Conservation (phyloP, 1,284 basidiomycete genomes). For the Naganishia sp. region DNA sequence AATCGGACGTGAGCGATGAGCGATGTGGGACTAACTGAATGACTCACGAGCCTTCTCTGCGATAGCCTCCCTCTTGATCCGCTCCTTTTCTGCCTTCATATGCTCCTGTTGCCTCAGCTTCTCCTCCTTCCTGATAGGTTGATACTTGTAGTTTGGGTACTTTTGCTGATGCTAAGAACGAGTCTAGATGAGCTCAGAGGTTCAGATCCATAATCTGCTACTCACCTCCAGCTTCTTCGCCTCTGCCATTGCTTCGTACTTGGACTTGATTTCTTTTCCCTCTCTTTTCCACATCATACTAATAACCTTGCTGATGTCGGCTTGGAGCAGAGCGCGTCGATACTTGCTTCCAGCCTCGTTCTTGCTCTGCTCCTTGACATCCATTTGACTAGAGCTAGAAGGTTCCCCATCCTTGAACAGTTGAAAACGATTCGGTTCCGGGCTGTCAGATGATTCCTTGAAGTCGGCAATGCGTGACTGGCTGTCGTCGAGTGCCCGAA, state of each 20-base stretch:
- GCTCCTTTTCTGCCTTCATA: constrained; percentile 53
- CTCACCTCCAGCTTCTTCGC: constrained; percentile 63
- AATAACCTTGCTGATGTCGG: constrained; percentile 71
- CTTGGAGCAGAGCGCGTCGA: constrained; percentile 59
- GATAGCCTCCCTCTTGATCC: constrained; percentile 41
- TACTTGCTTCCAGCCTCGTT: constrained; percentile 4
- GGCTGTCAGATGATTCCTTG: constrained; percentile 25
- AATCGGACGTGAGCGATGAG: neutral
- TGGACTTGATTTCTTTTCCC: constrained; percentile 57
- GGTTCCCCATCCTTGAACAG: constrained; percentile 16
- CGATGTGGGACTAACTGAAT: neutral
- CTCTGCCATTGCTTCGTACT: constrained; percentile 73
- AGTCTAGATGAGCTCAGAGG: neutral
- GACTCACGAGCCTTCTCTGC: constrained; percentile 34
- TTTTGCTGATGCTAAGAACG: constrained; percentile 58
- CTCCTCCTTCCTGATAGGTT: constrained; percentile 67
- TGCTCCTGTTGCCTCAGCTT: constrained; percentile 54
- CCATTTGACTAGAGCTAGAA: constrained; percentile 3
- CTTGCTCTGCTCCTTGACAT: neutral
- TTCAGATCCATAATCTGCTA: constrained; percentile 20
- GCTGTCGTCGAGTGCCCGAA: constrained; percentile 26
- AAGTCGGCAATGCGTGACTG: constrained; percentile 10
- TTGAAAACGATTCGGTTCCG: constrained; percentile 6
- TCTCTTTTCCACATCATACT: constrained; percentile 70
- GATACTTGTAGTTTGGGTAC: constrained; percentile 74